phyloP scores from a whole-genome alignment of 306 rosid genomes.

The Vigna hirtella region DNA sequence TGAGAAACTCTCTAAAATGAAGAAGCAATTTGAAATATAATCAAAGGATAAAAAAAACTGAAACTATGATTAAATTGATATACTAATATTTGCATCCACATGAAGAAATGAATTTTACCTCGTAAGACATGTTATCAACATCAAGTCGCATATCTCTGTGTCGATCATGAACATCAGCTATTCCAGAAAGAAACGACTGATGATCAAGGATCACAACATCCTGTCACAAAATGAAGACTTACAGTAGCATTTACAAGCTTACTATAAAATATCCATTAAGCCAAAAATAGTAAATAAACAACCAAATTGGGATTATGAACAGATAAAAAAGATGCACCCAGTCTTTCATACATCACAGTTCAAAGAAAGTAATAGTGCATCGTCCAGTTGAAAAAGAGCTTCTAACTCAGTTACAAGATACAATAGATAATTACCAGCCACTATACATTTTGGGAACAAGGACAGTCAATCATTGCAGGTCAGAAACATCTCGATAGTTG shows the following conservation, averaged over 20 bases:
- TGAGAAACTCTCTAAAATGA: conserved; percentile 25
- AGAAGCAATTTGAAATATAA: neutral
- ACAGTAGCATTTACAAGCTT: neutral
- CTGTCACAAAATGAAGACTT: conserved; percentile 53
- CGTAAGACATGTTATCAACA: conserved; percentile 90
- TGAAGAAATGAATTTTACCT: conserved; percentile 56
- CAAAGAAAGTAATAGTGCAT: too few species aligned
- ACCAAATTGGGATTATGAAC: conserved; percentile 8
- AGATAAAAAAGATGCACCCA: neutral
- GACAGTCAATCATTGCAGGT: too few species aligned
- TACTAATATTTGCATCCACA: neutral
- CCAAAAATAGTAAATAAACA: neutral
- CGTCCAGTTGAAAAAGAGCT: too few species aligned
- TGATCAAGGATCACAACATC: conserved; percentile 92
- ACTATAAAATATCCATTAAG: neutral
- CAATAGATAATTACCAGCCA: too few species aligned
- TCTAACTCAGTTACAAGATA: too few species aligned
- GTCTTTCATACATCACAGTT: too few species aligned
- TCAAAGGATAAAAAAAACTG: neutral
- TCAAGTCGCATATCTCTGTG: conserved; percentile 93
- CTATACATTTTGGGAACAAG: too few species aligned
- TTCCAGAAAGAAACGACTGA: conserved; percentile 73
- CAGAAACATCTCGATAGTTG: too few species aligned
- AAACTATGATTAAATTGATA: neutral
- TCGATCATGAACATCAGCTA: conserved; percentile 80